Conservation (phyloP, 2,329 filamentous ascomycete genomes). For the Myriosclerotinia curreyana region DNA sequence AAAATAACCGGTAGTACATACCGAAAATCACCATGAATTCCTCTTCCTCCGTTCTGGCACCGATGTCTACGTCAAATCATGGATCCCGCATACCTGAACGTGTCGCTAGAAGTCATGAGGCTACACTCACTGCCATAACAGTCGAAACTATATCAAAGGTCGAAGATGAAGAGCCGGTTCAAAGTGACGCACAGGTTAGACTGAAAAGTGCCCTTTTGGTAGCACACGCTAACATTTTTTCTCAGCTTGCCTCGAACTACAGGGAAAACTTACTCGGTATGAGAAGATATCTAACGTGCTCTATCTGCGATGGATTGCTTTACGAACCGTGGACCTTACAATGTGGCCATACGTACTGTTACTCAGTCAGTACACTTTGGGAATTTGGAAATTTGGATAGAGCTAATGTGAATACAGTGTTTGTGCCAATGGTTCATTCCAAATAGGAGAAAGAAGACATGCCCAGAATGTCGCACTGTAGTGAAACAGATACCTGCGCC, state of each 20-base stretch:
- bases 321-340: slow-evolving; percentile 67
- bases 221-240: slow-evolving; percentile 21
- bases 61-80: slow-evolving; percentile 11
- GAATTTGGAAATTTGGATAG: background rate
- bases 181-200: slow-evolving; percentile 28
- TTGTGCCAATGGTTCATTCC: slow-evolving; percentile 41
- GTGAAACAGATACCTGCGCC: slow-evolving; percentile 60
- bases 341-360: slow-evolving; percentile 72
- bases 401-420: slow-evolving; percentile 35
- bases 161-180: slow-evolving; percentile 17
- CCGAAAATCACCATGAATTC: slow-evolving; percentile 25
- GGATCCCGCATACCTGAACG: slow-evolving; percentile 13
- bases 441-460: slow-evolving; percentile 58
- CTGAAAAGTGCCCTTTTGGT: background rate
- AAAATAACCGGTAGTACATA: background rate
- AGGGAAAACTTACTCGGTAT: slow-evolving; percentile 57
- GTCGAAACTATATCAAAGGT: slow-evolving; percentile 8
- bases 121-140: slow-evolving; percentile 11
- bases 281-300: slow-evolving; percentile 60
- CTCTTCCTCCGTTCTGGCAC: slow-evolving; percentile 20
- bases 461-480: slow-evolving; percentile 62
- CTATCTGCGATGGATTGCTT: slow-evolving; percentile 64
- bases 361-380: slow-evolving; percentile 49
- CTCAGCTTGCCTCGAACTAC: slow-evolving; percentile 34
- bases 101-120: slow-evolving; percentile 21